These are phyloP conservation scores for Pichia cephalocereana DNA, from an alignment of 805 yeast genomes.

Conservation along the genomic window DNA sequence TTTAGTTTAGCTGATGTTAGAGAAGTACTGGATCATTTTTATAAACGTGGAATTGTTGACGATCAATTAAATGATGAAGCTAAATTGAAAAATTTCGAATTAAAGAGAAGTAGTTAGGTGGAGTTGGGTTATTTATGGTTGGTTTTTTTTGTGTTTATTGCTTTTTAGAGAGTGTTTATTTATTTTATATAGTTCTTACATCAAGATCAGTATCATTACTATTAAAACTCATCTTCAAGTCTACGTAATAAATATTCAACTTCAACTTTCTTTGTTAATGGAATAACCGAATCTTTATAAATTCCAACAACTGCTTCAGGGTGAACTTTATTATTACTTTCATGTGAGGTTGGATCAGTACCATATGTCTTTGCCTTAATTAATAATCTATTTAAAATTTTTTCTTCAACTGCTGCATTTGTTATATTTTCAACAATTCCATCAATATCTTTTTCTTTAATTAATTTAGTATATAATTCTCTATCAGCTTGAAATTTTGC, in stretches of 20 bases:
- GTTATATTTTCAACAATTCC: slow-evolving; percentile 81
- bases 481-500: slow-evolving; percentile 72
- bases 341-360: slow-evolving; percentile 70
- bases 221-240: slow-evolving; percentile 42
- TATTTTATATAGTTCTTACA: not conserved
- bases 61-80: not conserved
- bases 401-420: slow-evolving; percentile 76
- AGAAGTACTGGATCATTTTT: slow-evolving; percentile 14
- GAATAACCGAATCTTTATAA: slow-evolving; percentile 83
- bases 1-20: slow-evolving; percentile 19
- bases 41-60: slow-evolving; percentile 10
- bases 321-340: slow-evolving; percentile 61
- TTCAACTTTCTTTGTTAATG: slow-evolving; percentile 91
- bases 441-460: slow-evolving; percentile 50
- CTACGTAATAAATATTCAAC: slow-evolving; percentile 83
- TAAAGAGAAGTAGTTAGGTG: not conserved
- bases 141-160: too few species aligned
- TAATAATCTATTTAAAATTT: slow-evolving; percentile 67
- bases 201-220: too few species aligned
- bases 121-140: too few species aligned
- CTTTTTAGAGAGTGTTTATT: not conserved
- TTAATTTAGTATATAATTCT: slow-evolving; percentile 54
- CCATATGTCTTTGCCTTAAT: slow-evolving; percentile 84
- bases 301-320: slow-evolving; percentile 77
- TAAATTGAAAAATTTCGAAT: slow-evolving; percentile 1